A percentile compares a stretch with the other conserved stretches of the same genome.
Conservation (phyloP, 1,284 basidiomycete species). For the Trichosporon inkin region DNA sequence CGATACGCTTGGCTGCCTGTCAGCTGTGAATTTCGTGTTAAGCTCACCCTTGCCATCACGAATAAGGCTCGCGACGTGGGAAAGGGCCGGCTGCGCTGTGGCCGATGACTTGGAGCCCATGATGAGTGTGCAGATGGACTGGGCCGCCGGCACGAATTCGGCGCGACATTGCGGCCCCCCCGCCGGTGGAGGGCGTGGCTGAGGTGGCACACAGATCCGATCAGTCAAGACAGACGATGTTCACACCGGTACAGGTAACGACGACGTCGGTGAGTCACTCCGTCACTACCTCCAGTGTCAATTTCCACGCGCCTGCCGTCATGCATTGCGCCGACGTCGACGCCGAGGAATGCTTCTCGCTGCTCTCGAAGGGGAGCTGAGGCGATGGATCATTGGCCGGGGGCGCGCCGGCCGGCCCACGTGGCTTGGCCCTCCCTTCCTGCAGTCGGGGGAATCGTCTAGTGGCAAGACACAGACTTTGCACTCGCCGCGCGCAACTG, state of each 20-base stretch:
- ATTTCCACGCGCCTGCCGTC: no score
- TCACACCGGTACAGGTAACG: no score
- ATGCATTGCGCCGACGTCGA: no score
- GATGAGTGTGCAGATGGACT: not conserved
- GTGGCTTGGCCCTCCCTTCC: not conserved
- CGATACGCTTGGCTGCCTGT: slow-evolving; percentile 29
- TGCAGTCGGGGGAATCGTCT: not conserved
- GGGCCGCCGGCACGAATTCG: no score
- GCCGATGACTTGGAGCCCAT: slow-evolving; percentile 2
- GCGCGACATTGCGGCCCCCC: no score
- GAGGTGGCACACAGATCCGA: no score
- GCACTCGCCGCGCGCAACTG: not conserved
- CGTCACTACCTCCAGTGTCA: no score
- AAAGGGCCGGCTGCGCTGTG: not conserved
- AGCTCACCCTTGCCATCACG: slow-evolving; percentile 6
- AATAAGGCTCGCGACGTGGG: not conserved
- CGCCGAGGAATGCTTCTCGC: no score
- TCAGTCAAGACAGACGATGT: no score
- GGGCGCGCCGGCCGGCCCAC: slow-evolving; percentile 1
- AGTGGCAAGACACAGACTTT: slow-evolving; percentile 8
- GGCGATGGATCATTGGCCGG: not conserved
- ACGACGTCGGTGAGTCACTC: no score
- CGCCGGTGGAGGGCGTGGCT: no score
- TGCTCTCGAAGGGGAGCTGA: no score
- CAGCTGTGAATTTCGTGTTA: not conserved